Evolutionary conservation across 2,329 filamentous ascomycete genomes (phyloP).

Genomic region (Ustilaginoidea virens): DNA sequence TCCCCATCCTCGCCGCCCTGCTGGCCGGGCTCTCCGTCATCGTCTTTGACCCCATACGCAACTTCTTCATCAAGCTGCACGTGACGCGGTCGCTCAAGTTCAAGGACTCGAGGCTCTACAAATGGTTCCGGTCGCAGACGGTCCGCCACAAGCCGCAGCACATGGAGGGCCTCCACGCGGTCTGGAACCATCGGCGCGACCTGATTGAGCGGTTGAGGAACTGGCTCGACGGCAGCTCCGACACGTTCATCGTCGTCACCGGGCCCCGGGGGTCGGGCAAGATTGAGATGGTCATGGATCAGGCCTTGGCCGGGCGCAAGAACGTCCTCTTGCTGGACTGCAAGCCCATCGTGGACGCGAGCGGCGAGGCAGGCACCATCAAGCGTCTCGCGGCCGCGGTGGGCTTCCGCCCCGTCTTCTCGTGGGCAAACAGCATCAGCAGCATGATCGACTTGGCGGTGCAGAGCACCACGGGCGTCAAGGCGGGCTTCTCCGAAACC

Average conservation of each 20-base stretch:
- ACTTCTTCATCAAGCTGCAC: conserved; percentile 81
- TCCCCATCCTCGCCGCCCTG: conserved; percentile 68
- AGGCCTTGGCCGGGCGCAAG: conserved; percentile 59
- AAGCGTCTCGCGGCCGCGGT: conserved; percentile 66
- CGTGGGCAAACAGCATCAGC: conserved; percentile 89
- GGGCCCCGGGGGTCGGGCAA: conserved; percentile 87
- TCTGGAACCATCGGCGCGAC: conserved; percentile 76
- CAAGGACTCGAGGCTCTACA: conserved; percentile 56
- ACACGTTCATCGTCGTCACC: conserved; percentile 88
- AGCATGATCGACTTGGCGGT: conserved; percentile 85
- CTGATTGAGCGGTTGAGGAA: conserved; percentile 69
- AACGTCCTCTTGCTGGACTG: conserved; percentile 82
- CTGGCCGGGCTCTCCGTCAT: conserved; percentile 71
- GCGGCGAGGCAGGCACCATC: conserved; percentile 77
- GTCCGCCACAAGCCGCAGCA: conserved; percentile 46
- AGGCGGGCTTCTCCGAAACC: conserved; percentile 87
- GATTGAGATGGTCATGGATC: conserved; percentile 71
- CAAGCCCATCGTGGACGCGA: conserved; percentile 81
- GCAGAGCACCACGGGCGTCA: conserved; percentile 85
- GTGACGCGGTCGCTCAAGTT: conserved; percentile 65
- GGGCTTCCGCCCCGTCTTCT: conserved; percentile 86
- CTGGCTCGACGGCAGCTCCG: conserved; percentile 76
- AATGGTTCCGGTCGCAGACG: conserved; percentile 55
- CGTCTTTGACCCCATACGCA: conserved; percentile 86
- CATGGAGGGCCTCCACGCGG: conserved; percentile 55